phyloP scores from a whole-genome alignment of 2,329 filamentous ascomycete species.

The Monilinia laxa region DNA sequence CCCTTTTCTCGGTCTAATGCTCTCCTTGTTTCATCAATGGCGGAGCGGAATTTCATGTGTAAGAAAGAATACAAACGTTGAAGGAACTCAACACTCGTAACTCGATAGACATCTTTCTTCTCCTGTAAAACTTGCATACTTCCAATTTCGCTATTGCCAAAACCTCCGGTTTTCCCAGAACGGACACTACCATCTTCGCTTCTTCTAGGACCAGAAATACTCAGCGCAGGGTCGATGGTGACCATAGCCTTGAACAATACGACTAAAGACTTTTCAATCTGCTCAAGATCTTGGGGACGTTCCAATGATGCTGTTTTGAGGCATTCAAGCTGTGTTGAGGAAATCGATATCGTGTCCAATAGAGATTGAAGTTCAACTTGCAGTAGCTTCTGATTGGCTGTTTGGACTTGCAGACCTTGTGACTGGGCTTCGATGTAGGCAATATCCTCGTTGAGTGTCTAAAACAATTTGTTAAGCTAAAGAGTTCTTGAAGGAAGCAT shows the following conservation, averaged over 20 bases:
- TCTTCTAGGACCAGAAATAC: slow-evolving; percentile 46
- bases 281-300: slow-evolving; percentile 65
- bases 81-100: slow-evolving; percentile 74
- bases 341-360: slow-evolving; percentile 89
- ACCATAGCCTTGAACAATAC: slow-evolving; percentile 88
- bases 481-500: slow-evolving; percentile 29
- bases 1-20: slow-evolving; percentile 52
- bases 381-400: slow-evolving; percentile 91
- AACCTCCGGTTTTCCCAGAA: slow-evolving; percentile 45
- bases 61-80: slow-evolving; percentile 79
- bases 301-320: slow-evolving; percentile 73
- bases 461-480: slow-evolving; percentile 30
- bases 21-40: slow-evolving; percentile 68
- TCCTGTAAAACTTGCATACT: slow-evolving; percentile 93
- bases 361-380: slow-evolving; percentile 82
- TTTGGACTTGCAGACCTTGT: slow-evolving; percentile 94
- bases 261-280: slow-evolving; percentile 75
- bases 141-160: slow-evolving; percentile 54
- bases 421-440: slow-evolving; percentile 96
- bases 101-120: slow-evolving; percentile 85
- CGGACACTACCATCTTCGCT: slow-evolving; percentile 41
- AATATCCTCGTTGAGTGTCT: slow-evolving; percentile 94
- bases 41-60: slow-evolving; percentile 74
- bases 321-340: slow-evolving; percentile 69
- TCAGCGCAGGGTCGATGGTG: slow-evolving; percentile 84